Conservation (phyloP, 148 eudicot species). For the Cornus suecica region DNA sequence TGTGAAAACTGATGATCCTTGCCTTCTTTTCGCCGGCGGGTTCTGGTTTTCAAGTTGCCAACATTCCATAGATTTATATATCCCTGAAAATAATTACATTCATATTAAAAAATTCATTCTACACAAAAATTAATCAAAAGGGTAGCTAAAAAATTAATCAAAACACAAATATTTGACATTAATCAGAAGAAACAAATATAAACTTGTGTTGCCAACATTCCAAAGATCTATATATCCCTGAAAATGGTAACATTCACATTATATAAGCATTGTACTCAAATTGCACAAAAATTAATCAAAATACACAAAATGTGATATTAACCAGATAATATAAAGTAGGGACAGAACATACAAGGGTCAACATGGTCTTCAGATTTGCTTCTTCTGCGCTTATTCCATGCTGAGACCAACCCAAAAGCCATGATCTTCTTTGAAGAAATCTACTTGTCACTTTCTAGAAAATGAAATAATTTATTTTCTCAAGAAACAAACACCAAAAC, state of each 20-base stretch:
- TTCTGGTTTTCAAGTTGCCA: constrained; percentile 73
- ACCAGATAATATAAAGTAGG: background rate
- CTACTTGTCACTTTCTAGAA: background rate
- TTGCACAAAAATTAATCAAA: constrained; percentile 1
- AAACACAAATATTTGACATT: background rate
- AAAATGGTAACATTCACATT: too few species aligned
- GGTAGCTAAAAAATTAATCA: background rate
- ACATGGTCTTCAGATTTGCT: constrained; percentile 79
- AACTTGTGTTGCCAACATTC: too few species aligned
- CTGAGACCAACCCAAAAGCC: constrained; percentile 86
- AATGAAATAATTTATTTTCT: background rate
- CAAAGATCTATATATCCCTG: too few species aligned
- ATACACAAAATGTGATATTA: background rate
- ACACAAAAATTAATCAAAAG: background rate
- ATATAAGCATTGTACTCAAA: too few species aligned
- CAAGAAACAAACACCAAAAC: background rate
- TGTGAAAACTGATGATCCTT: constrained; percentile 86
- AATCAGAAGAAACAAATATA: too few species aligned
- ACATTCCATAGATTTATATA: constrained; percentile 63
- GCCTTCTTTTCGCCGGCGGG: constrained; percentile 64
- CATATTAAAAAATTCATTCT: too few species aligned
- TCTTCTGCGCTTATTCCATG: constrained; percentile 89
- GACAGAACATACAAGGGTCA: constrained; percentile 53
- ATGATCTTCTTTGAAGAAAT: constrained; percentile 22
- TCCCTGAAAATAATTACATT: constrained; percentile 86